These are phyloP conservation scores for Aureobasidium leucospermi DNA, from an alignment of 2,329 filamentous ascomycete genomes.

Conservation along the genomic window DNA sequence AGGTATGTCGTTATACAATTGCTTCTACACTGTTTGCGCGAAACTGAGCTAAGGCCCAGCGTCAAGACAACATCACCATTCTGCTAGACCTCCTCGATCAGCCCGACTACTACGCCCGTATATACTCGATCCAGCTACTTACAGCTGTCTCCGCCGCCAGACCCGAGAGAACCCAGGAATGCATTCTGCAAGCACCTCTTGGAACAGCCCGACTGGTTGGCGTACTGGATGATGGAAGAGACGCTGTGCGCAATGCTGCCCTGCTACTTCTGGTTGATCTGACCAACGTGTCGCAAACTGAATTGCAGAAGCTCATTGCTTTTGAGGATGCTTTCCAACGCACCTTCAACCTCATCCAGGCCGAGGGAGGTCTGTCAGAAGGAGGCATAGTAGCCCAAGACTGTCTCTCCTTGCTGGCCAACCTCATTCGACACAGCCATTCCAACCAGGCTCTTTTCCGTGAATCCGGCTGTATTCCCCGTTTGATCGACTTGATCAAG, in stretches of 20 bases:
- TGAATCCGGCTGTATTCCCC: conserved; percentile 69
- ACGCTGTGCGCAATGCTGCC: conserved; percentile 82
- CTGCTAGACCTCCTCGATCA: conserved; percentile 84
- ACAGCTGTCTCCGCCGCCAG: conserved; percentile 77
- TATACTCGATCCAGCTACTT: conserved; percentile 86
- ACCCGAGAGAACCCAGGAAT: conserved; percentile 89
- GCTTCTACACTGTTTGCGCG: conserved; percentile 7
- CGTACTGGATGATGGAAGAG: conserved; percentile 74
- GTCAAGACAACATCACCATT: conserved; percentile 90
- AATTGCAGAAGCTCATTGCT: conserved; percentile 90
- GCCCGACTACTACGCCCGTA: conserved; percentile 61
- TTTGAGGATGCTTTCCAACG: conserved; percentile 92
- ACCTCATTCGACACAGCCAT: conserved; percentile 75
- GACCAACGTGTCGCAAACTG: conserved; percentile 68
- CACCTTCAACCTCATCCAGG: conserved; percentile 71
- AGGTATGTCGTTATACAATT: conserved; percentile 43
- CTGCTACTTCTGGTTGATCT: conserved; percentile 81
- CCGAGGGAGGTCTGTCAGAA: conserved; percentile 72
- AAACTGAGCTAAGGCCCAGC: conserved; percentile 52
- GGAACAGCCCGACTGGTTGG: conserved; percentile 82
- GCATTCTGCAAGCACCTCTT: conserved; percentile 78
- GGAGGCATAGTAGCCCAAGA: conserved; percentile 88
- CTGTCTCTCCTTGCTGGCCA: conserved; percentile 82
- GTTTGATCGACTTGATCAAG: conserved; percentile 33
- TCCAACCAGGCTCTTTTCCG: conserved; percentile 93